Conservation (phyloP, 345 rosid species). For the Cardiospermum halicacabum region DNA sequence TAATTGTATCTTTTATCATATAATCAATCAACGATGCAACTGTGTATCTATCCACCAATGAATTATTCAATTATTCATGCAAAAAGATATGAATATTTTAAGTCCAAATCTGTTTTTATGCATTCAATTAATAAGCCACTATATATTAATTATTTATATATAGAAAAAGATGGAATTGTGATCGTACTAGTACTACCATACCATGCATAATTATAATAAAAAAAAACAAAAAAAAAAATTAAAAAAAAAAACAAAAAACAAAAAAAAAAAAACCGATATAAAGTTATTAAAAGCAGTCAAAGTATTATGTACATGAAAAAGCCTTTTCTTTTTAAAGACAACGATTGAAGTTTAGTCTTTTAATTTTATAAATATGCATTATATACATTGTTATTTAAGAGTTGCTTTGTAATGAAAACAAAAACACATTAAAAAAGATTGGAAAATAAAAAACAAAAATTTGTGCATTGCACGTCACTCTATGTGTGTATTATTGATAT, state of each 20-base stretch:
- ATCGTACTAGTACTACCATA: too few species aligned
- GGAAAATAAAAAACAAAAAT: background rate
- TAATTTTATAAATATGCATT: background rate
- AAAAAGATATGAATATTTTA: background rate
- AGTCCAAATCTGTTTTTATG: background rate
- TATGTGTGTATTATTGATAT: background rate
- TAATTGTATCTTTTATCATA: too few species aligned
- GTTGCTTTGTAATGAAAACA: conserved; percentile 1
- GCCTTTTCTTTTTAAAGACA: background rate
- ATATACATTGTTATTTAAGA: background rate
- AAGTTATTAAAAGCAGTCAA: conserved; percentile 7
- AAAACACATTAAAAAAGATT: background rate
- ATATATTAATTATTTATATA: too few species aligned
- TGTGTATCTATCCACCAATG: too few species aligned
- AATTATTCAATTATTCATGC: background rate
- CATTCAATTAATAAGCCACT: too few species aligned
- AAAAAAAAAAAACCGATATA: background rate
- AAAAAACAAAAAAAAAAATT: too few species aligned
- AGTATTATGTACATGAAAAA: background rate
- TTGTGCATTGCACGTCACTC: background rate
- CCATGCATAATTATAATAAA: too few species aligned
- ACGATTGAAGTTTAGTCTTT: background rate
- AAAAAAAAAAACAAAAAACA: too few species aligned
- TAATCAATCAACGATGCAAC: too few species aligned
- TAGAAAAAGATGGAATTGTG: too few species aligned